Percentiles rank a stretch among this genome's conserved stretches.
These are phyloP conservation scores for Carex sylvatica DNA, from an alignment of 202 grass and related monocot genomes.

Conservation along the genomic window DNA sequence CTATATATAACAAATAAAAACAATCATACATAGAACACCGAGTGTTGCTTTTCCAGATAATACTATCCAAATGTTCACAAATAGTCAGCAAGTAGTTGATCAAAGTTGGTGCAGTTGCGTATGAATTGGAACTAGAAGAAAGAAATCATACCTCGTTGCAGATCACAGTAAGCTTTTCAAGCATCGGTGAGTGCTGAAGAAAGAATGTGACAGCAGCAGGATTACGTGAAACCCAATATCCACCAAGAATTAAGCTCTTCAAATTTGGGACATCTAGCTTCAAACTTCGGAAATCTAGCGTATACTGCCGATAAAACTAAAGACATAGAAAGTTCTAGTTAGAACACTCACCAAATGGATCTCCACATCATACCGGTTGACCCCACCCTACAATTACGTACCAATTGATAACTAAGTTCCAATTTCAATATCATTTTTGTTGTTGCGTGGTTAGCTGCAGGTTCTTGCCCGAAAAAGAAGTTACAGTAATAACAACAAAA, in stretches of 20 bases:
- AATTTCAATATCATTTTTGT: too few species aligned
- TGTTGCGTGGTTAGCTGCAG: too few species aligned
- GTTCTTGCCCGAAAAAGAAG: not conserved
- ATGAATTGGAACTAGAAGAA: not conserved
- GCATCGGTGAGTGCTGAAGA: constrained; percentile 5
- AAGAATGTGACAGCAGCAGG: constrained; percentile 10
- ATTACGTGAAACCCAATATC: not conserved
- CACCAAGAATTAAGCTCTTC: constrained; percentile 27
- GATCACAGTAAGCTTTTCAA: constrained; percentile 23
- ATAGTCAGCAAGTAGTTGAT: not conserved
- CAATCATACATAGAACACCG: not conserved
- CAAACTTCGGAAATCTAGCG: not conserved
- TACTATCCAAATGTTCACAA: not conserved
- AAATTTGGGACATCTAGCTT: constrained; percentile 21
- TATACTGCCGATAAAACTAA: not conserved
- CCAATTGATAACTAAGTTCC: not conserved
- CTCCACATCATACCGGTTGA: not conserved
- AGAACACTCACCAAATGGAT: not conserved
- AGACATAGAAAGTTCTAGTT: not conserved
- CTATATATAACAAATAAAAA: not conserved
- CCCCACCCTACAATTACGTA: not conserved
- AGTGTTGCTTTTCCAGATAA: not conserved
- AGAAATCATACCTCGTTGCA: not conserved
- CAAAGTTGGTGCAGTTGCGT: not conserved
- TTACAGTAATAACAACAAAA: not conserved